Conservation (phyloP, 2,329 filamentous ascomycete genomes). For the Didymella arachidicola region DNA sequence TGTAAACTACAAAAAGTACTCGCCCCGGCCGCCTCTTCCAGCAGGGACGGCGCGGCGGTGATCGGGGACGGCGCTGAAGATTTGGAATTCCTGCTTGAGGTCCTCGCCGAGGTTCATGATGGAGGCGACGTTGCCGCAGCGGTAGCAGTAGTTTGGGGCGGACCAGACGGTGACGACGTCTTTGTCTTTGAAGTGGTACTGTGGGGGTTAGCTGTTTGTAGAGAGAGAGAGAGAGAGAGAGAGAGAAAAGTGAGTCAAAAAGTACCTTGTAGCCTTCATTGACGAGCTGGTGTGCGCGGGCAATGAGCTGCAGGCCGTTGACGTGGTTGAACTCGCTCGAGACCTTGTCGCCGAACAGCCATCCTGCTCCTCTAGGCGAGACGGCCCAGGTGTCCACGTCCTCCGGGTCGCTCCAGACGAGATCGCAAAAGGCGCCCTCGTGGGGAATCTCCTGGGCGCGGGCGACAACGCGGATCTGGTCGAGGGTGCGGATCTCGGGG, state of each 20-base stretch:
- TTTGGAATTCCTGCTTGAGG: conserved; percentile 88
- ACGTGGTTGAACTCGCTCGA: conserved; percentile 80
- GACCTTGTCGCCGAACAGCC: conserved; percentile 75
- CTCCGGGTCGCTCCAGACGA: conserved; percentile 90
- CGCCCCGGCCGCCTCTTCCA: conserved; percentile 59
- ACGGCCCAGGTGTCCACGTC: conserved; percentile 74
- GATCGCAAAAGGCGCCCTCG: conserved; percentile 96
- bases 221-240: neutral
- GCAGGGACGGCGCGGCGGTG: conserved; percentile 81
- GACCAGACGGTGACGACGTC: conserved; percentile 95
- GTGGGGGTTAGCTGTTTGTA: conserved; percentile 3
- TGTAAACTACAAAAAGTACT: conserved; percentile 58
- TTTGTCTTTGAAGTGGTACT: conserved; percentile 94
- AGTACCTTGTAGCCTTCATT: conserved; percentile 79
- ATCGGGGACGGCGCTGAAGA: conserved; percentile 88
- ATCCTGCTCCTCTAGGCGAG: conserved; percentile 72
- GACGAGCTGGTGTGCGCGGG: conserved; percentile 76
- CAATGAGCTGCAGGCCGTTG: conserved; percentile 75
- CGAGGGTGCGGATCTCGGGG: conserved; percentile 94
- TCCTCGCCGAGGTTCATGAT: conserved; percentile 94
- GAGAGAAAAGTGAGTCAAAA: no score
- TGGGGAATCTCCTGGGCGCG: conserved; percentile 94
- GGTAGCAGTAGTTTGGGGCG: conserved; percentile 76
- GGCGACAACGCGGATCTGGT: conserved; percentile 79
- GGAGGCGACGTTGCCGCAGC: conserved; percentile 73